phyloP scores from a whole-genome alignment of 805 yeast species.

The Candida patagonica region DNA sequence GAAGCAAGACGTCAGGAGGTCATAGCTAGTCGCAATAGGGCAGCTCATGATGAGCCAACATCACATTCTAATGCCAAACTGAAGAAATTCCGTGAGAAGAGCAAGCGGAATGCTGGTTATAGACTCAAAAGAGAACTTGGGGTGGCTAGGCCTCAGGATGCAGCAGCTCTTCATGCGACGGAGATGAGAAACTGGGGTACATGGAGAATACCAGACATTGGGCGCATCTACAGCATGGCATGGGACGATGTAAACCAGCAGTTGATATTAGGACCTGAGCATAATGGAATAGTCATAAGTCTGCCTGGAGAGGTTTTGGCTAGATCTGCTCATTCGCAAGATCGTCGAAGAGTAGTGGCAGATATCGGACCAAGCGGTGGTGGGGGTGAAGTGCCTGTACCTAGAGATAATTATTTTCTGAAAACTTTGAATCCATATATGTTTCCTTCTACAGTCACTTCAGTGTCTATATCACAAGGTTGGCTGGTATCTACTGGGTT shows the following conservation, averaged over 20 bases:
- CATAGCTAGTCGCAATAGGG: neutral
- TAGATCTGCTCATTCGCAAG: neutral
- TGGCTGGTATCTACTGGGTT: neutral
- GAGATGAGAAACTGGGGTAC: slow-evolving; percentile 1
- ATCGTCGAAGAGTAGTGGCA: neutral
- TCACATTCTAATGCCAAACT: neutral
- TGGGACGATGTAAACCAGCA: slow-evolving; percentile 12
- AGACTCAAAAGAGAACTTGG: neutral
- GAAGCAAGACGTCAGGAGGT: neutral
- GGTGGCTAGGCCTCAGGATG: neutral
- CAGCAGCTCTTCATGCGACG: neutral
- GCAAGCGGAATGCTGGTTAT: neutral
- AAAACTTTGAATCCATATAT: neutral
- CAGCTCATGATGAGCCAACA: neutral
- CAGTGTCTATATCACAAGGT: neutral
- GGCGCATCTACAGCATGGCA: slow-evolving; percentile 5
- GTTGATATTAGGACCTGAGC: slow-evolving; percentile 5
- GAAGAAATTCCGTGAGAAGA: neutral
- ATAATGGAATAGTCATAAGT: neutral
- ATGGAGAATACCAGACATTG: slow-evolving; percentile 2
- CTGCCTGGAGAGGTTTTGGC: neutral
- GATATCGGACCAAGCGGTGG: neutral
- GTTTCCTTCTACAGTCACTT: neutral
- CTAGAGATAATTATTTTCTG: neutral
- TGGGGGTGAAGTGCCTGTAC: neutral